phyloP scores from a whole-genome alignment of 345 rosid genomes.

The Citrus maxima region DNA sequence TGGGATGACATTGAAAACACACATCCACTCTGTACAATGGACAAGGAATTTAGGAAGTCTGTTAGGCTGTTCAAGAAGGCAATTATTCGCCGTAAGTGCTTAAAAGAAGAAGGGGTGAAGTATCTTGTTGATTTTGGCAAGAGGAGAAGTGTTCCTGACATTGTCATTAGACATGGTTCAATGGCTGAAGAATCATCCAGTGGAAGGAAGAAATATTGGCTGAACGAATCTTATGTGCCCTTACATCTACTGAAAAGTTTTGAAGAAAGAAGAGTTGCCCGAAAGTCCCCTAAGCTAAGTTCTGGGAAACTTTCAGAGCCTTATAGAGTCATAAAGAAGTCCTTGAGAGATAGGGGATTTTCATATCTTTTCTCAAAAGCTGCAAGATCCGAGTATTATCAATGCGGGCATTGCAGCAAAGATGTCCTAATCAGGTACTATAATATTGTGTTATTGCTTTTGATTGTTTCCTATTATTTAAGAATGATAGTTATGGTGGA shows the following conservation, averaged over 20 bases:
- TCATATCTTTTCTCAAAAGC: slow-evolving; percentile 76
- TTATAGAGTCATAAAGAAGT: slow-evolving; percentile 29
- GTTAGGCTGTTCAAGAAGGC: slow-evolving; percentile 80
- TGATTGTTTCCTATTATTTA: not conserved
- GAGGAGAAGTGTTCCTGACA: slow-evolving; percentile 79
- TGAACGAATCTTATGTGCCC: slow-evolving; percentile 72
- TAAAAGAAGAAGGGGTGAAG: slow-evolving; percentile 59
- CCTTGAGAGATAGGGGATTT: slow-evolving; percentile 57
- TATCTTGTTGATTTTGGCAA: slow-evolving; percentile 99
- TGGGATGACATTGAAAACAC: slow-evolving; percentile 91
- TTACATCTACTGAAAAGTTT: slow-evolving; percentile 88
- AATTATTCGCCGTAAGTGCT: slow-evolving; percentile 68
- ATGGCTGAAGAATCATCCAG: slow-evolving; percentile 80
- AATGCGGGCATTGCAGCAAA: slow-evolving; percentile 84
- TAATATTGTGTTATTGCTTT: not conserved
- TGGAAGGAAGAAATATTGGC: slow-evolving; percentile 89
- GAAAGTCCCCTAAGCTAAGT: slow-evolving; percentile 43
- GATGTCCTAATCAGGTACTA: slow-evolving; percentile 67
- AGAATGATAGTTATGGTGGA: not conserved
- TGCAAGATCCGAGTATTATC: slow-evolving; percentile 59
- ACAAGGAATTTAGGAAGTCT: slow-evolving; percentile 74
- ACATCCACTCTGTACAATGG: slow-evolving; percentile 48
- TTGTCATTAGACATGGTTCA: slow-evolving; percentile 64
- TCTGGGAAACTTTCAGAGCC: slow-evolving; percentile 41
- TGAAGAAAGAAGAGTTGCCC: slow-evolving; percentile 86